Base-by-base conservation (phyloP, 1,139 yeast genomes). In the Pichia sp. region DNA sequence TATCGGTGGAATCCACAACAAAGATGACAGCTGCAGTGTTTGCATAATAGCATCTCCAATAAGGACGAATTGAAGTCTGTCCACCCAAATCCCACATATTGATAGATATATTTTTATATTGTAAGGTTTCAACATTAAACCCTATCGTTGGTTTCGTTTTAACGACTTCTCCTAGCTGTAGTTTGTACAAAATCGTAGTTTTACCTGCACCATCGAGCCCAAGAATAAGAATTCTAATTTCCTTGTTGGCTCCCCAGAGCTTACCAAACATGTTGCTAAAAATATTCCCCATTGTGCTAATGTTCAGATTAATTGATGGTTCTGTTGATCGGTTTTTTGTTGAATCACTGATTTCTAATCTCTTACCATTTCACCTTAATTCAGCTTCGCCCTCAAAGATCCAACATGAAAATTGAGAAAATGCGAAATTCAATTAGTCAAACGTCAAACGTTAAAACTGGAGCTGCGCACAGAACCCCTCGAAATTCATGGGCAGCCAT, bases 201-300 rank as follows among this genome's bases (percentile, higher is more conserved):
- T 93, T 93, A 51, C 99, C 99, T 3, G 99, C 98, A 73, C 98
- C 98, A 70, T 93, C 99, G 56, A 93, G 74, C 6, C 99, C 99
- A 52, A 93, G 75, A 62, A 93, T 93, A 58, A 93, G 79, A 54
- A 93, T 90, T 61, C 99, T 80, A 65, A 91, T 85, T 70, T 93
- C 98, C 70, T 89, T 89, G 63, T 84, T 85, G 51, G 84, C 79
- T 36, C 96, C 95, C 96, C 97, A 93, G 51, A 93, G 75, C 64
- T 82, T 81, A 53, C 90, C 84, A 68, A 91, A 89, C 64, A 93
- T 81, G 58, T 86, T 83, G 67, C 96, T 89, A 71, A 93, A 84
- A 41, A 83, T 77, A 70, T 87, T 91, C 33, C 96, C 96, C 95
- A 86, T 86, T 46, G 48, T 28, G n/a, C 41, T 19, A 6, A 7